These are phyloP conservation scores for Pestalotiopsis sp. DNA, from an alignment of 2,329 filamentous ascomycete genomes.

Conservation along the genomic window DNA sequence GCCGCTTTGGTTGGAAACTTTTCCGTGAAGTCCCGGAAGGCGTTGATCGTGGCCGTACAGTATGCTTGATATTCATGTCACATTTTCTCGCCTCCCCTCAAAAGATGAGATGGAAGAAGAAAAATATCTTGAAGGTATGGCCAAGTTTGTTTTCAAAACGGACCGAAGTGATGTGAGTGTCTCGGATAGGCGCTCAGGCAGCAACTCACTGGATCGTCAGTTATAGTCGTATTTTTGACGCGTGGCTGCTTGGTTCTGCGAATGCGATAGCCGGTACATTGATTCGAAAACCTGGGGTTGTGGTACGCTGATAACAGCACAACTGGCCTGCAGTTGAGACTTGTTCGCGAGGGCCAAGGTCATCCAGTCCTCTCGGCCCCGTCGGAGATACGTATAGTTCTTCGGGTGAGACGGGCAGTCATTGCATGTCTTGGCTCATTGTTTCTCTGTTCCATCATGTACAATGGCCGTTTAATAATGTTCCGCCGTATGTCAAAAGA, in stretches of 20 bases:
- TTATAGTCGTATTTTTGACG: slow-evolving; percentile 14
- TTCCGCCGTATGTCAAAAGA: not conserved
- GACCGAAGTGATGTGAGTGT: slow-evolving; percentile 28
- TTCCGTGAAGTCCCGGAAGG: not conserved
- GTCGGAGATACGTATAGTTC: not conserved
- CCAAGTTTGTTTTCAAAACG: slow-evolving; percentile 23
- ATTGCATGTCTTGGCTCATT: not conserved
- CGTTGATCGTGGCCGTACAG: not conserved
- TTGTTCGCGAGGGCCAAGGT: not conserved
- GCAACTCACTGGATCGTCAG: slow-evolving; percentile 16
- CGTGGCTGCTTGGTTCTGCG: slow-evolving; percentile 12
- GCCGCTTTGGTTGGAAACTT: not conserved
- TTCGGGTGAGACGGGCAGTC: not conserved
- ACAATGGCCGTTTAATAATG: not conserved
- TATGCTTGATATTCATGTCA: slow-evolving; percentile 10
- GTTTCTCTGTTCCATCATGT: not conserved
- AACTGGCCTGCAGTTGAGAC: slow-evolving; percentile 19
- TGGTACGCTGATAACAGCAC: slow-evolving; percentile 23
- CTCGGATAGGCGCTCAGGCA: slow-evolving; percentile 24
- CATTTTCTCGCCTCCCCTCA: not conserved
- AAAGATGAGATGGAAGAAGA: not conserved
- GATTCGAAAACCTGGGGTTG: slow-evolving; percentile 24
- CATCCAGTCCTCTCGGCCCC: not conserved
- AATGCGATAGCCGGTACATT: slow-evolving; percentile 10
- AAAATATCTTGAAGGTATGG: not conserved